Evolutionary conservation across 2,329 filamentous ascomycete species (phyloP).

Genomic region (Exophiala spinifera): DNA sequence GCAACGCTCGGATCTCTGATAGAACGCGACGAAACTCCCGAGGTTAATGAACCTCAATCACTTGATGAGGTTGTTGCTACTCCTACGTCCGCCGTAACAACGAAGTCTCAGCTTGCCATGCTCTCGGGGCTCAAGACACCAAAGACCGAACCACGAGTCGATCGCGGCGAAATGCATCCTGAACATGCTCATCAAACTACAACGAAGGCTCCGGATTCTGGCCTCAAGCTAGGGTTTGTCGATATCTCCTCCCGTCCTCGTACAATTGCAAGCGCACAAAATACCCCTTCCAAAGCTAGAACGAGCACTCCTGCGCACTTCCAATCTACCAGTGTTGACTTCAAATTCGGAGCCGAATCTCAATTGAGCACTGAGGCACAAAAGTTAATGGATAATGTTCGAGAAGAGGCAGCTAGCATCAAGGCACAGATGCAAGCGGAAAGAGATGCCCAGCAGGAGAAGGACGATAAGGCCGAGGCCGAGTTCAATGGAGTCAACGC

Average conservation of each 20-base stretch:
- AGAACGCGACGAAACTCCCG: slow-evolving; percentile 46
- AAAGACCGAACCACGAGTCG: slow-evolving; percentile 64
- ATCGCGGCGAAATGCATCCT: slow-evolving; percentile 85
- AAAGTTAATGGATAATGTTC: slow-evolving; percentile 62
- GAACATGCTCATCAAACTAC: slow-evolving; percentile 74
- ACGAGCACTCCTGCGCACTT: slow-evolving; percentile 29
- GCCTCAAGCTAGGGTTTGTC: slow-evolving; percentile 72
- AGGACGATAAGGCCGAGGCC: slow-evolving; percentile 47
- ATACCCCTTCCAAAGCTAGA: slow-evolving; percentile 40
- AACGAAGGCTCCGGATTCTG: slow-evolving; percentile 73
- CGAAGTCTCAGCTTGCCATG: slow-evolving; percentile 34
- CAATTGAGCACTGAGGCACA: slow-evolving; percentile 51
- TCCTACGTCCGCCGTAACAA: slow-evolving; percentile 33
- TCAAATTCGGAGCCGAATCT: slow-evolving; percentile 44
- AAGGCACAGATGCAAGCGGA: slow-evolving; percentile 65
- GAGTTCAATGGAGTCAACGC: slow-evolving; percentile 33
- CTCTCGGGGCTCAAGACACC: slow-evolving; percentile 55
- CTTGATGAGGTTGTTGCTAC: slow-evolving; percentile 35
- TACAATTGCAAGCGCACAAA: slow-evolving; percentile 29
- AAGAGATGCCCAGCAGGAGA: slow-evolving; percentile 54
- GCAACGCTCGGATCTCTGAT: slow-evolving; percentile 43
- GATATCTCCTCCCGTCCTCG: slow-evolving; percentile 25
- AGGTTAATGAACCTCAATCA: slow-evolving; percentile 32
- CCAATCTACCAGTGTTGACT: slow-evolving; percentile 43
- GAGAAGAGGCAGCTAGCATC: slow-evolving; percentile 68